Percentiles rank a stretch among this genome's conserved stretches.
Evolutionary conservation across 345 rosid species (phyloP).

Genomic region (Isatis tinctoria): DNA sequence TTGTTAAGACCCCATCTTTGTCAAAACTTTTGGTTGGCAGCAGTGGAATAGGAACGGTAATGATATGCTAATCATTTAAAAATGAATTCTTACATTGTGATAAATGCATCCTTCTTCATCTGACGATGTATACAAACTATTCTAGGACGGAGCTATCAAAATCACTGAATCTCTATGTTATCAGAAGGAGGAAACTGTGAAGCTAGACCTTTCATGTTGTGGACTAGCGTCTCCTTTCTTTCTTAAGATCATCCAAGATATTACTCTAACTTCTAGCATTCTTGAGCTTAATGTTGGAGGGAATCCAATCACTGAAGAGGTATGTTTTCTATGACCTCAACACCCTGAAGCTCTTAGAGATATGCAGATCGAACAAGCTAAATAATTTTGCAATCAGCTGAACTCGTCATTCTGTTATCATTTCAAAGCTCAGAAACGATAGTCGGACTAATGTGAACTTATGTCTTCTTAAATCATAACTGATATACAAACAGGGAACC

Average conservation of each 20-base stretch:
- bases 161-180: slow-evolving; percentile 50
- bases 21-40: slow-evolving; percentile 71
- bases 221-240: slow-evolving; percentile 48
- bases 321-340: slow-evolving; percentile 31
- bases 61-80: slow-evolving; percentile 6
- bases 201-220: slow-evolving; percentile 74
- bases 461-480: background rate
- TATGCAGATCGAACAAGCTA: background rate
- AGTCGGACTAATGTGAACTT: background rate
- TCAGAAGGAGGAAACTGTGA: slow-evolving; percentile 54
- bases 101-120: background rate
- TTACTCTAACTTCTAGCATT: slow-evolving; percentile 43
- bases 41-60: slow-evolving; percentile 77
- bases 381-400: background rate
- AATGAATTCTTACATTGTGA: background rate
- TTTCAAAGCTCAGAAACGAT: background rate
- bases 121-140: slow-evolving; percentile 11
- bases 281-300: slow-evolving; percentile 73
- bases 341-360: background rate
- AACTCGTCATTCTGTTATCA: background rate
- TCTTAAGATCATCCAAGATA: slow-evolving; percentile 36
- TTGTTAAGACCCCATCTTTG: slow-evolving; percentile 56
- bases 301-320: slow-evolving; percentile 67
- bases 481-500: slow-evolving; percentile 50
- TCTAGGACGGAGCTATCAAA: slow-evolving; percentile 67